phyloP scores from a whole-genome alignment of 2,329 filamentous ascomycete species.

The Pseudogymnoascus sp. region DNA sequence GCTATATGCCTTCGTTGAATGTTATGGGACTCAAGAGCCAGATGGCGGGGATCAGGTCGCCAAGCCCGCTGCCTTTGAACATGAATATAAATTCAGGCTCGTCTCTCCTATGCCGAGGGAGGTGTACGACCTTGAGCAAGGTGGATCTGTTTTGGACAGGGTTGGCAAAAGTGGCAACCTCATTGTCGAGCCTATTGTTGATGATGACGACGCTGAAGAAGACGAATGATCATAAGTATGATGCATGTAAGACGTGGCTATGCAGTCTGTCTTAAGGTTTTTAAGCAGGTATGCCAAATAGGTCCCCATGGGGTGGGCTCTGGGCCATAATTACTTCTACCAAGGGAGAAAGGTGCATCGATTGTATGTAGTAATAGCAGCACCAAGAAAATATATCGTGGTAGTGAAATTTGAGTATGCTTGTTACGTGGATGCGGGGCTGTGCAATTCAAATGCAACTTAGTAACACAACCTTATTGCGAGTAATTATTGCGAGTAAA shows the following conservation, averaged over 20 bases:
- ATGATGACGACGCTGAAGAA: conserved; percentile 17
- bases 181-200: conserved; percentile 66
- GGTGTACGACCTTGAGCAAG: conserved; percentile 62
- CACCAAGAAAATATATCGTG: not conserved
- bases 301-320: not conserved
- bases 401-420: not conserved
- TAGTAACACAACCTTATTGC: not conserved
- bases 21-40: conserved; percentile 40
- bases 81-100: conserved; percentile 77
- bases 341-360: not conserved
- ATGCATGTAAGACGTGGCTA: conserved; percentile 1
- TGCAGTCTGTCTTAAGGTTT: not conserved
- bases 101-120: conserved; percentile 78
- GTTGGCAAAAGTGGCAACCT: conserved; percentile 80
- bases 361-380: conserved; percentile 4
- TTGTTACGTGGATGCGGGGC: conserved; percentile 3
- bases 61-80: conserved; percentile 60
- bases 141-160: conserved; percentile 57
- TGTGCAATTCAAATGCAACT: conserved; percentile 2
- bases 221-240: conserved; percentile 8
- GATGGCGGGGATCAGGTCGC: conserved; percentile 22
- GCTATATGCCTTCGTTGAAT: conserved; percentile 93
- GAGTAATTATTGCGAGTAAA: no score
- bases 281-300: not conserved
- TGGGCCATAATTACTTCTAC: not conserved